Evolutionary conservation across 2,329 filamentous ascomycete species (phyloP).

Genomic region (Drechslerella dactyloides): DNA sequence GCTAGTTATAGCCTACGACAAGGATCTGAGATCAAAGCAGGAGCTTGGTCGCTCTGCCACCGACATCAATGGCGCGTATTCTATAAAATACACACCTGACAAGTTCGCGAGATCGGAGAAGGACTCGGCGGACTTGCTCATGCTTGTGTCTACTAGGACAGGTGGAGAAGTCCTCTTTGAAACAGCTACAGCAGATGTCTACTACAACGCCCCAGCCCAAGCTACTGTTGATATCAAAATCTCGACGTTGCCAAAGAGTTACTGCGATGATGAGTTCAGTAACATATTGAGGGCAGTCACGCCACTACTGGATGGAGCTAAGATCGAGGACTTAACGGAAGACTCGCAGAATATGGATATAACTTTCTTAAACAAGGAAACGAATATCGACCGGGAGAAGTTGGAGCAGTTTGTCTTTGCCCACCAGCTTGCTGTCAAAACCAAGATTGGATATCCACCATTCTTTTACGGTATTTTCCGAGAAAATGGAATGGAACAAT

Average conservation of each 20-base stretch:
- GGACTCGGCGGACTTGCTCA: background rate
- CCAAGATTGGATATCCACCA: background rate
- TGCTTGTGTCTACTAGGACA: background rate
- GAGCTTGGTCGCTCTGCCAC: background rate
- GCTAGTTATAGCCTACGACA: constrained; percentile 2
- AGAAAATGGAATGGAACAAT: background rate
- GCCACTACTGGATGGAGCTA: constrained; percentile 1
- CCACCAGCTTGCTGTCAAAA: constrained; percentile 4
- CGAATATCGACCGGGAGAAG: background rate
- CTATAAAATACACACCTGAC: background rate
- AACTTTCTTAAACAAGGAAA: background rate
- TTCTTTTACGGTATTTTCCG: constrained; percentile 12
- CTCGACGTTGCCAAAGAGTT: background rate
- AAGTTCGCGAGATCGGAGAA: constrained; percentile 5
- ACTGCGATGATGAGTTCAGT: constrained; percentile 10
- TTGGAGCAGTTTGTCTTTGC: constrained; percentile 1
- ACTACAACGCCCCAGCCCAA: constrained; percentile 4
- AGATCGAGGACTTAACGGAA: constrained; percentile 2
- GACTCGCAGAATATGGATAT: background rate
- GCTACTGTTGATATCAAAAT: constrained; percentile 6
- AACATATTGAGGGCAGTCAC: constrained; percentile 1
- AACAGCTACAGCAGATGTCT: background rate
- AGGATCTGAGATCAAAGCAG: constrained; percentile 6
- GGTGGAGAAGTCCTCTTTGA: background rate
- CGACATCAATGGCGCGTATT: background rate